phyloP scores from a whole-genome alignment of 108 stramenopile genomes.

The Discostella stelligeroides region DNA sequence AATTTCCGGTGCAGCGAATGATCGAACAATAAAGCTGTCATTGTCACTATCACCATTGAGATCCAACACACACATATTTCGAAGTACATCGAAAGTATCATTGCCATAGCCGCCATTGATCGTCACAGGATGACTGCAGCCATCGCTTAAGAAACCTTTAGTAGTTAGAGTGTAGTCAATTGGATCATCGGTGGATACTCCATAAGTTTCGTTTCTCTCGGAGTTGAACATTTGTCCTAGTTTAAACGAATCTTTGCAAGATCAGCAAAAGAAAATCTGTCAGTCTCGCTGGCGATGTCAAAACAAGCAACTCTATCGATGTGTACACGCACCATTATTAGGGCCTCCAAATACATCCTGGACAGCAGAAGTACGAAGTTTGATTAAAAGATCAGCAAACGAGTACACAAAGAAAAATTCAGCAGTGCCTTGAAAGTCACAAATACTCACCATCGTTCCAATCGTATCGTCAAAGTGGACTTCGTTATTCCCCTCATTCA shows the following conservation, averaged over 20 bases:
- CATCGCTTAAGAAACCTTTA: slow-evolving; percentile 42
- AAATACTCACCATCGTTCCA: slow-evolving; percentile 16
- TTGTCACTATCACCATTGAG: slow-evolving; percentile 50
- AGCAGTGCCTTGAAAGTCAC: not conserved
- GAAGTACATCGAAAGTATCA: slow-evolving; percentile 43
- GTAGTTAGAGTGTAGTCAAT: slow-evolving; percentile 43
- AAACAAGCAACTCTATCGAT: too few relatives aligned
- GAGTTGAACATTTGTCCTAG: slow-evolving; percentile 41
- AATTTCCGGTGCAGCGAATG: slow-evolving; percentile 34
- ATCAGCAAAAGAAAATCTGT: too few relatives aligned
- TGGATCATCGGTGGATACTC: slow-evolving; percentile 25
- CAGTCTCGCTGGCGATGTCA: too few relatives aligned
- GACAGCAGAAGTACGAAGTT: not conserved
- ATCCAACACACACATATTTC: slow-evolving; percentile 35
- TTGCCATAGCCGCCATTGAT: slow-evolving; percentile 43
- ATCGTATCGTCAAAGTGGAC: slow-evolving; percentile 53
- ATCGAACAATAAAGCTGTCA: slow-evolving; percentile 47
- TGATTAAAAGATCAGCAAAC: not conserved
- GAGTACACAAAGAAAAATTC: not conserved
- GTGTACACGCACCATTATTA: slow-evolving; percentile 4
- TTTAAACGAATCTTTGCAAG: slow-evolving; percentile 5
- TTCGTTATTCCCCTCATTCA: slow-evolving; percentile 42
- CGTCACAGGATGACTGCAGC: slow-evolving; percentile 34
- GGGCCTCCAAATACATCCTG: slow-evolving; percentile 30
- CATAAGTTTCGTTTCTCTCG: slow-evolving; percentile 17